A percentile compares a stretch with the other conserved stretches of the same genome.
These are phyloP conservation scores for Vitis hybrid DNA, from an alignment of 177 flowering plant genomes.

Conservation along the genomic window DNA sequence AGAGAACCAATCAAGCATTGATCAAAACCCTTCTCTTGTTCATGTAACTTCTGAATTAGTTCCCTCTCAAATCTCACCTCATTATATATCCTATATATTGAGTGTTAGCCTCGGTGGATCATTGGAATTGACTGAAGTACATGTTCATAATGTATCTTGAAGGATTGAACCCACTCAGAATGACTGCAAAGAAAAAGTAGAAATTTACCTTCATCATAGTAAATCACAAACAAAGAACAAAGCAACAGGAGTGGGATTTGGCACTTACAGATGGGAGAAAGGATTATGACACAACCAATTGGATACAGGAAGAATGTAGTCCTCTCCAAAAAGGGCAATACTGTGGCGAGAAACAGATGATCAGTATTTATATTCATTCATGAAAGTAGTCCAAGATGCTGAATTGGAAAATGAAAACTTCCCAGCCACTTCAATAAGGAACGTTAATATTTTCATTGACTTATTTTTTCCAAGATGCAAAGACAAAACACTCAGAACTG, in stretches of 20 bases:
- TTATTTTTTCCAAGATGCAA: too few relatives aligned
- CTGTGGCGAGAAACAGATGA: conserved; percentile 36
- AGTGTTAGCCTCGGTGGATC: conserved; percentile 24
- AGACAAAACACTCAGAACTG: too few relatives aligned
- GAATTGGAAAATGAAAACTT: too few relatives aligned
- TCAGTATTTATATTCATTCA: background rate
- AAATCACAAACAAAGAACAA: background rate
- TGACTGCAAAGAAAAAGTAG: conserved; percentile 57
- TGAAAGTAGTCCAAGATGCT: background rate
- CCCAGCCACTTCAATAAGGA: too few relatives aligned
- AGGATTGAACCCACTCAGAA: conserved; percentile 88
- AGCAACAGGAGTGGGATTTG: background rate
- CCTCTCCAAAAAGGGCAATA: conserved; percentile 88
- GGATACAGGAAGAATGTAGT: conserved; percentile 98
- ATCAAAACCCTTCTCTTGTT: background rate
- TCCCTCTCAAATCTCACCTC: background rate
- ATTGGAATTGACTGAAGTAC: conserved; percentile 64
- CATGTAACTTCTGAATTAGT: conserved; percentile 6
- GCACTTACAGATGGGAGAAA: conserved; percentile 80
- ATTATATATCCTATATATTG: conserved; percentile 2
- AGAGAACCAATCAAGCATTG: conserved; percentile 2
- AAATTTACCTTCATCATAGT: background rate
- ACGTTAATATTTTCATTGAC: too few relatives aligned
- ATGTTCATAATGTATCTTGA: conserved; percentile 85
- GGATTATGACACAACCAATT: conserved; percentile 76